Evolutionary conservation across 805 yeast genomes (phyloP).

Genomic region (Teunomyces kruisii): DNA sequence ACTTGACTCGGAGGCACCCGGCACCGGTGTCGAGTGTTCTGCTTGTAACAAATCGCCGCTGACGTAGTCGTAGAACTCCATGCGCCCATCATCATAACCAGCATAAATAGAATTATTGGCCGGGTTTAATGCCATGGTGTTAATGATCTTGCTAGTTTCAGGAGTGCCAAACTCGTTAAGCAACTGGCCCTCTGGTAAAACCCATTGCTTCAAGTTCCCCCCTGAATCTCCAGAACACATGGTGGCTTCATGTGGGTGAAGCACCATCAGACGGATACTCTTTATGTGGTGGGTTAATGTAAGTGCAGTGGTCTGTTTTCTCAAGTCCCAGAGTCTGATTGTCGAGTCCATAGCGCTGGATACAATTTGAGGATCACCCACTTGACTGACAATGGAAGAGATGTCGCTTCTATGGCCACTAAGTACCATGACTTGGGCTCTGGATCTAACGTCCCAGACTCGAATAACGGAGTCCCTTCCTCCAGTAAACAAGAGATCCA

Average conservation of each 20-base stretch:
- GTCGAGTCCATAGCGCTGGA: constrained; percentile 85
- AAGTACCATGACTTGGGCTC: constrained; percentile 70
- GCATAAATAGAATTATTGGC: constrained; percentile 64
- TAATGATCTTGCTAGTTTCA: constrained; percentile 51
- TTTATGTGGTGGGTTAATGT: constrained; percentile 84
- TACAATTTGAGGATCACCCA: constrained; percentile 81
- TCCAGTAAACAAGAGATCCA: constrained; percentile 81
- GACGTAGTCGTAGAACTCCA: constrained; percentile 77
- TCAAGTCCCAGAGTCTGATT: constrained; percentile 84
- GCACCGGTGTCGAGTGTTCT: constrained; percentile 51
- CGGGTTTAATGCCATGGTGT: constrained; percentile 65
- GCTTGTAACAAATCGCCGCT: constrained; percentile 64
- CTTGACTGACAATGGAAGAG: constrained; percentile 63
- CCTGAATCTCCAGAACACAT: constrained; percentile 80
- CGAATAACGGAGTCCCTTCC: constrained; percentile 85
- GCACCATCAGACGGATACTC: constrained; percentile 69
- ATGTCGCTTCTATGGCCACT: constrained; percentile 81
- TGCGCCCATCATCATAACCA: constrained; percentile 82
- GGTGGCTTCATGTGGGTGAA: constrained; percentile 70
- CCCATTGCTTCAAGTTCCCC: constrained; percentile 77
- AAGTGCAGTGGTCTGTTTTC: constrained; percentile 69
- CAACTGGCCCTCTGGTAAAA: constrained; percentile 72
- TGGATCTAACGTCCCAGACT: constrained; percentile 91
- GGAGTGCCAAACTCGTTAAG: constrained; percentile 55
- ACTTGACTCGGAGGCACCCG: constrained; percentile 72